Conservation (phyloP, 495 filamentous ascomycete genomes). For the Penicillium macrosclerotiorum region DNA sequence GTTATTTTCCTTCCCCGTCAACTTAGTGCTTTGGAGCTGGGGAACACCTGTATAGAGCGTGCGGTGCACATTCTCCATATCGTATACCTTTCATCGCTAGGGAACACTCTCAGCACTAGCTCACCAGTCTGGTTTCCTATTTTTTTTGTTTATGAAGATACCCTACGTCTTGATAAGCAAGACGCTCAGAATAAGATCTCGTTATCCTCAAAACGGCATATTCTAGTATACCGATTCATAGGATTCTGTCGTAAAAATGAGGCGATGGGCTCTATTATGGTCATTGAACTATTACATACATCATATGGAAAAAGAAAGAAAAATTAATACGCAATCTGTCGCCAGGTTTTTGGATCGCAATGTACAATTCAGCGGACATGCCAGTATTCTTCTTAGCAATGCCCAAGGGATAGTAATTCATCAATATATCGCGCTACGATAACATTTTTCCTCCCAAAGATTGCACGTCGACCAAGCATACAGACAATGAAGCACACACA, state of each 20-base stretch:
- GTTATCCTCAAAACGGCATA: not conserved
- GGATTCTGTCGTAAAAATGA: not conserved
- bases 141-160: constrained; percentile 19
- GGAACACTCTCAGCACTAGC: not conserved
- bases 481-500: constrained; percentile 3
- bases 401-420: no score
- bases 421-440: no score
- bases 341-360: no score
- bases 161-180: constrained; percentile 18
- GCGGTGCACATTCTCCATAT: no score
- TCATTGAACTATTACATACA: no score
- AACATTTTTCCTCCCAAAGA: constrained; percentile 5
- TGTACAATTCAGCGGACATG: constrained; percentile 14
- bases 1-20: no score
- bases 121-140: not conserved
- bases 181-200: not conserved
- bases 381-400: constrained; percentile 10
- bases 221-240: constrained; percentile 3
- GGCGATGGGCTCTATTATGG: not conserved
- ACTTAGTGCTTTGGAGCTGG: no score
- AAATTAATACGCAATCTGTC: no score
- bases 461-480: constrained; percentile 3
- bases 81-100: not conserved
- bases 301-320: no score
- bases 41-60: no score